A percentile compares a stretch with the other conserved stretches of the same genome.
Evolutionary conservation across 257 asterid species (phyloP).

Genomic region (Salvia miltiorrhiza): DNA sequence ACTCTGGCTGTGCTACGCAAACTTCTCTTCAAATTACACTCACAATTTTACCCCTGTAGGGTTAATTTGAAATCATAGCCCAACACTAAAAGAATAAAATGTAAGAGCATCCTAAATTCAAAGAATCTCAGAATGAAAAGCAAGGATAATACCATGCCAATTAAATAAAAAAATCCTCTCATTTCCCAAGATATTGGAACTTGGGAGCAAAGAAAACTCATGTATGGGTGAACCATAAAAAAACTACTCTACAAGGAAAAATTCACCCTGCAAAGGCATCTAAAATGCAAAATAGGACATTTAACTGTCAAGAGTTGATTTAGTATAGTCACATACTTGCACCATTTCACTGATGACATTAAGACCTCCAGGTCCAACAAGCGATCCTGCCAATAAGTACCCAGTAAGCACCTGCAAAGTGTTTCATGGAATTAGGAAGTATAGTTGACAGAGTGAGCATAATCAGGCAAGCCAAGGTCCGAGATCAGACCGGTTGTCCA

Average conservation of each 20-base stretch:
- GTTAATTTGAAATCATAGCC: neutral
- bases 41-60: neutral
- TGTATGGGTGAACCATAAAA: neutral
- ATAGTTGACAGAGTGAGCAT: neutral
- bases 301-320: neutral
- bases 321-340: conserved; percentile 63
- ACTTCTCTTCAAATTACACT: neutral
- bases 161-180: neutral
- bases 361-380: conserved; percentile 99
- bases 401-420: conserved; percentile 87
- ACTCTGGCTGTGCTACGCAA: neutral
- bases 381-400: conserved; percentile 93
- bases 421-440: conserved; percentile 20
- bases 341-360: conserved; percentile 94
- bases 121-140: neutral
- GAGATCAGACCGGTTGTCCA: conserved; percentile 90
- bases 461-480: conserved; percentile 22
- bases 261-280: neutral
- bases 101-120: neutral
- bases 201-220: neutral
- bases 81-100: neutral
- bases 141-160: neutral
- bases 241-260: neutral
- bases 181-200: neutral
- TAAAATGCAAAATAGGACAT: conserved; percentile 12